A percentile compares a stretch with the other conserved stretches of the same genome.
These are phyloP conservation scores for Phytopythium vexans DNA, from an alignment of 352 stramenopile species.

Conservation along the genomic window DNA sequence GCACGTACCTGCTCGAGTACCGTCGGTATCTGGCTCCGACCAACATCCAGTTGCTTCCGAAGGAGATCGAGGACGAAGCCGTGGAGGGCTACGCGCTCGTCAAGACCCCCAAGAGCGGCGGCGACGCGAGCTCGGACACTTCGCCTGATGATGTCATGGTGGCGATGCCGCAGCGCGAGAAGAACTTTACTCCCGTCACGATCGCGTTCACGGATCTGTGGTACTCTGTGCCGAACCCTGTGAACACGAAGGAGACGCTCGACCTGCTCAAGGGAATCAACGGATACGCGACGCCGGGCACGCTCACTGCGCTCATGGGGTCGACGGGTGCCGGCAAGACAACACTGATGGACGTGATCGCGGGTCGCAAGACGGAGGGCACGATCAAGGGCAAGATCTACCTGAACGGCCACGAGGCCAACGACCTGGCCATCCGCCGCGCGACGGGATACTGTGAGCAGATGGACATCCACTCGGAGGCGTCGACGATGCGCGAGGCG, in stretches of 20 bases:
- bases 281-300: constrained; percentile 36
- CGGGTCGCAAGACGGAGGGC: constrained; percentile 81
- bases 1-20: constrained; percentile 27
- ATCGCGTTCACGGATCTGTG: constrained; percentile 39
- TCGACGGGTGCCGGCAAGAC: constrained; percentile 42
- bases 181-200: constrained; percentile 34
- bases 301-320: constrained; percentile 89
- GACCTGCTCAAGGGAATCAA: constrained; percentile 59
- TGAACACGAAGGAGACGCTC: constrained; percentile 40
- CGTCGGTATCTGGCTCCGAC: constrained; percentile 11
- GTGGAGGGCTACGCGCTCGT: constrained; percentile 8
- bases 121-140: not conserved
- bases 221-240: constrained; percentile 42
- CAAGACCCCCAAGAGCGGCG: constrained; percentile 6
- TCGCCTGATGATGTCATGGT: constrained; percentile 3
- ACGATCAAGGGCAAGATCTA: constrained; percentile 45
- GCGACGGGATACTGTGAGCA: constrained; percentile 28
- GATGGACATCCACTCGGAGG: constrained; percentile 27
- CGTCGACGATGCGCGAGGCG: constrained; percentile 45
- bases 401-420: constrained; percentile 25
- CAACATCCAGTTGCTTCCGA: constrained; percentile 11
- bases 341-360: constrained; percentile 75
- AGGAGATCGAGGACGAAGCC: constrained; percentile 12
- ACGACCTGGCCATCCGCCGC: constrained; percentile 18
- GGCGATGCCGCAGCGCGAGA: constrained; percentile 18